Evolutionary conservation across 192 early-diverging fungal species (phyloP).

Genomic region (Thamnidium elegans): DNA sequence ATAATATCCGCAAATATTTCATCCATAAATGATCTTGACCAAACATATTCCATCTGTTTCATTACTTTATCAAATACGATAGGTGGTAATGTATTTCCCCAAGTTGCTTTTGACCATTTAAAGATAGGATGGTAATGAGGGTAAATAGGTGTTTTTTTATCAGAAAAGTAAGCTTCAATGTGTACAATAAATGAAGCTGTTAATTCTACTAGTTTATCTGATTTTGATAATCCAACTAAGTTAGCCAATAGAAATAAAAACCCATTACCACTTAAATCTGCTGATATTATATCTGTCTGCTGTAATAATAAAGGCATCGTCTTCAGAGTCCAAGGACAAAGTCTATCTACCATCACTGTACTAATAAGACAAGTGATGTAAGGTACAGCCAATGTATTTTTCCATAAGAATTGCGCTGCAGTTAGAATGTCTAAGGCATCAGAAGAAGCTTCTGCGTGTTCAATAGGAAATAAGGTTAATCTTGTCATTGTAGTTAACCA

Average conservation of each 20-base stretch:
- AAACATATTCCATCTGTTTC: constrained; percentile 27
- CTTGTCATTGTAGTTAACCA: constrained; percentile 29
- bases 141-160: constrained; percentile 8
- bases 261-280: constrained; percentile 20
- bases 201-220: neutral
- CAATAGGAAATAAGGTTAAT: constrained; percentile 17
- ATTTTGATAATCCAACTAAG: constrained; percentile 20
- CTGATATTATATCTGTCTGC: neutral
- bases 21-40: constrained; percentile 34
- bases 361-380: neutral
- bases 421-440: neutral
- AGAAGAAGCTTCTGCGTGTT: constrained; percentile 5
- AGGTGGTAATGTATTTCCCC: constrained; percentile 6
- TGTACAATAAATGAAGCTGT: neutral
- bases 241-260: constrained; percentile 34
- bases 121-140: constrained; percentile 33
- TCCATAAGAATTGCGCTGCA: neutral
- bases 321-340: constrained; percentile 1
- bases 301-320: neutral
- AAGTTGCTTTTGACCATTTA: constrained; percentile 25
- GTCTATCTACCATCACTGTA: constrained; percentile 1
- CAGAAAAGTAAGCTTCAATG: constrained; percentile 10
- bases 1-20: constrained; percentile 8
- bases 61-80: constrained; percentile 24
- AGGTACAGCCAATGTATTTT: constrained; percentile 6